Conservation (phyloP, 2,329 filamentous ascomycete species). For the Celoporthe dispersa region DNA sequence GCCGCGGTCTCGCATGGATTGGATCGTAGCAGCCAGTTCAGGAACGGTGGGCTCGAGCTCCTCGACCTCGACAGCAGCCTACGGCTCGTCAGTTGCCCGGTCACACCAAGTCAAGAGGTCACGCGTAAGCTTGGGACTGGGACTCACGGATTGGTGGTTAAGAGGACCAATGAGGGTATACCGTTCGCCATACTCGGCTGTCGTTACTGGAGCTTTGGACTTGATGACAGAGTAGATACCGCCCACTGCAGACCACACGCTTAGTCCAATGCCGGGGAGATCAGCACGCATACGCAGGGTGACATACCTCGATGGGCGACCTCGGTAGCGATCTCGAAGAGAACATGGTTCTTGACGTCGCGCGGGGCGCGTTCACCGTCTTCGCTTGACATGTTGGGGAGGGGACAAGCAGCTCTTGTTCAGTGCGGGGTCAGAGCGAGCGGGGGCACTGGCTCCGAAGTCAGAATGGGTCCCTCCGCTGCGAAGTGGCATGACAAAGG, state of each 20-base stretch:
- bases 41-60: conserved; percentile 83
- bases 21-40: conserved; percentile 79
- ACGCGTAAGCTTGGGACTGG: no score
- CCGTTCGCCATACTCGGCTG: conserved; percentile 95
- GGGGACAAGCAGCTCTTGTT: conserved; percentile 14
- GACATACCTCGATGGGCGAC: conserved; percentile 89
- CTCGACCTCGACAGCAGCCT: conserved; percentile 98
- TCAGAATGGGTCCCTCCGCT: neutral
- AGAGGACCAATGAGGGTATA: conserved; percentile 95
- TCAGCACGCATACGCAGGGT: neutral
- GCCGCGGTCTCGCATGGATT: conserved; percentile 90
- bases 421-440: conserved; percentile 18
- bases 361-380: conserved; percentile 51
- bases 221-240: conserved; percentile 99
- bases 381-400: conserved; percentile 49
- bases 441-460: neutral
- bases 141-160: conserved; percentile 82
- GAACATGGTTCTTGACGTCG: conserved; percentile 92
- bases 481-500: neutral
- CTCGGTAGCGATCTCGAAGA: conserved; percentile 97
- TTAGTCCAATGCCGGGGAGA: conserved; percentile 32
- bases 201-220: conserved; percentile 97
- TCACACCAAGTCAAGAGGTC: neutral
- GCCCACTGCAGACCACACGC: conserved; percentile 65
- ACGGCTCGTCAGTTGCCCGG: conserved; percentile 33